phyloP scores from a whole-genome alignment of 2,329 filamentous ascomycete genomes.

The Penicillium thymicola region DNA sequence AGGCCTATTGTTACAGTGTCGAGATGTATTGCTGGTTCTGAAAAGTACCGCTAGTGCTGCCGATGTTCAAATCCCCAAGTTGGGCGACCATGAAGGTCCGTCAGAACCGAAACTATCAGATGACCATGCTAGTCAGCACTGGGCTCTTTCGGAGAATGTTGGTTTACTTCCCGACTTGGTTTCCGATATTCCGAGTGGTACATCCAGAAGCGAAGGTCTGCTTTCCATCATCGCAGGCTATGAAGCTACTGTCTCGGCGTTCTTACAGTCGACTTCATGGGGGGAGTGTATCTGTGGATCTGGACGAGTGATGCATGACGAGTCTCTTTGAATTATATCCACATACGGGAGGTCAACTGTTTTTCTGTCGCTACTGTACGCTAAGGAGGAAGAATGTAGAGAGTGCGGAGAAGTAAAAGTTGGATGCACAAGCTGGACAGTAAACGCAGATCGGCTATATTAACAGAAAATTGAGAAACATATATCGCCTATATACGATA shows the following conservation, averaged over 20 bases:
- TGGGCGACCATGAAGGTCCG: constrained; percentile 10
- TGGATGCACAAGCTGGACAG: constrained; percentile 9
- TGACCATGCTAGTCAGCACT: constrained; percentile 6
- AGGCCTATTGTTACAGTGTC: constrained; percentile 27
- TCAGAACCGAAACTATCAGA: constrained; percentile 2
- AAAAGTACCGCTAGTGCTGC: constrained; percentile 17
- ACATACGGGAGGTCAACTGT: background rate
- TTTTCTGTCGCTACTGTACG: constrained; percentile 6
- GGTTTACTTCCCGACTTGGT: constrained; percentile 10
- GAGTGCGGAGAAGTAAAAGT: background rate
- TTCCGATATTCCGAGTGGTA: constrained; percentile 1
- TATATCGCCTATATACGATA: constrained; percentile 7
- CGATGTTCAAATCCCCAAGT: constrained; percentile 8
- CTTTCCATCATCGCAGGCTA: constrained; percentile 29
- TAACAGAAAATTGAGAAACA: background rate
- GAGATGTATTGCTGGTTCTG: constrained; percentile 25
- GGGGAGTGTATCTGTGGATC: constrained; percentile 29
- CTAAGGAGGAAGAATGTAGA: background rate
- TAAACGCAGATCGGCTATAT: constrained; percentile 16
- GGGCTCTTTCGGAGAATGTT: constrained; percentile 7
- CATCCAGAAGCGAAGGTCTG: constrained; percentile 21
- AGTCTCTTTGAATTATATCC: constrained; percentile 9
- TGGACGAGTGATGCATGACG: constrained; percentile 9
- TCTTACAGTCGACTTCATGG: constrained; percentile 26
- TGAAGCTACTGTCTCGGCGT: constrained; percentile 29